Conservation (phyloP, 1,284 basidiomycete species). For the Pseudozyma hubeiensis region DNA sequence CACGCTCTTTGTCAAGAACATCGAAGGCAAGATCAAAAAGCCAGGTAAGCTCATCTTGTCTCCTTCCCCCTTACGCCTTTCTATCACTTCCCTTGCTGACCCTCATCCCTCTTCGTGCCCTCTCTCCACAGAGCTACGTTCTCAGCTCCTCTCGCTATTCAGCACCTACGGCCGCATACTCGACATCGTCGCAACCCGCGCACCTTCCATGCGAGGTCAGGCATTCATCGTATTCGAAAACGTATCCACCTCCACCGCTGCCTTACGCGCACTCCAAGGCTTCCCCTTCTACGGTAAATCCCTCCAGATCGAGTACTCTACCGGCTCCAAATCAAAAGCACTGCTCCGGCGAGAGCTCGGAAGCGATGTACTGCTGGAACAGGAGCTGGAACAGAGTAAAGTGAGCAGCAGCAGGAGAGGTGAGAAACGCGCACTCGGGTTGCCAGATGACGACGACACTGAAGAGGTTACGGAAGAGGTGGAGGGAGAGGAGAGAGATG, state of each 20-base stretch:
- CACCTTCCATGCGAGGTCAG: constrained; percentile 87
- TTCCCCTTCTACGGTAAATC: constrained; percentile 93
- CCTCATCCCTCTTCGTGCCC: background rate
- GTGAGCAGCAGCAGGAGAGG: constrained; percentile 6
- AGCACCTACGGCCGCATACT: constrained; percentile 91
- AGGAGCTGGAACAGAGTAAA: constrained; percentile 24
- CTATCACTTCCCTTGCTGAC: background rate
- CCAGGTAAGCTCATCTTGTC: constrained; percentile 71
- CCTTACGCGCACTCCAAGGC: constrained; percentile 87
- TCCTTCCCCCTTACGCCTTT: background rate
- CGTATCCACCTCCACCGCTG: constrained; percentile 86
- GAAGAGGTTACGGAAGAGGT: constrained; percentile 76
- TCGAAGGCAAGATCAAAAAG: constrained; percentile 94
- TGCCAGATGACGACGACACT: constrained; percentile 67
- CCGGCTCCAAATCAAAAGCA: constrained; percentile 81
- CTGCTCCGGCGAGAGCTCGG: constrained; percentile 70
- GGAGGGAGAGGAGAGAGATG: constrained; percentile 73
- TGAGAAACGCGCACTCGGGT: constrained; percentile 56
- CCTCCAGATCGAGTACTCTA: constrained; percentile 84
- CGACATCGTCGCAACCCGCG: constrained; percentile 93
- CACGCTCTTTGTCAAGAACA: constrained; percentile 92
- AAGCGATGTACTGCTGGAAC: constrained; percentile 53
- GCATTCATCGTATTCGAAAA: constrained; percentile 96
- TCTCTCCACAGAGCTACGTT: constrained; percentile 77
- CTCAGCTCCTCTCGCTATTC: constrained; percentile 89